These are phyloP conservation scores for Cicer arietinum DNA, from an alignment of 306 rosid genomes.

Conservation along the genomic window DNA sequence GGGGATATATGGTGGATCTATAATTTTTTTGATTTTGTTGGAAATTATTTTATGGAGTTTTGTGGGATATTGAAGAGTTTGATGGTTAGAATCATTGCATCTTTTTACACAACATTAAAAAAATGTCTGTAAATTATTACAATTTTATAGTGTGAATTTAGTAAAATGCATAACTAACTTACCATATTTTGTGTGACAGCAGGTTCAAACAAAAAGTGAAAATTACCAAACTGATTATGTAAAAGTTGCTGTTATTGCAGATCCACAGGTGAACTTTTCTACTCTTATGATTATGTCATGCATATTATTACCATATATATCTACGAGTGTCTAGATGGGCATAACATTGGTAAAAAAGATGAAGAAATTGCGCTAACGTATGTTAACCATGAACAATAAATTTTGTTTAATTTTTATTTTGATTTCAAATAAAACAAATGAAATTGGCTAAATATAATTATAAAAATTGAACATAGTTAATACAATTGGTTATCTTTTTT, in stretches of 20 bases:
- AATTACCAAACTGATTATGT: slow-evolving; percentile 51
- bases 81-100: slow-evolving; percentile 15
- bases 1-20: slow-evolving; percentile 39
- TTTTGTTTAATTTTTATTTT: no score
- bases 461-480: no score
- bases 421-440: no score
- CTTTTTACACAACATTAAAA: neutral
- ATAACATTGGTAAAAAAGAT: no score
- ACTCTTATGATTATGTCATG: slow-evolving; percentile 7
- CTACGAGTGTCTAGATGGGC: no score
- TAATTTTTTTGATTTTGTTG: slow-evolving; percentile 5
- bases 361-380: no score
- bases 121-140: slow-evolving; percentile 17
- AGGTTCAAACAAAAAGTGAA: slow-evolving; percentile 47
- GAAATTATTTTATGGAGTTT: slow-evolving; percentile 6
- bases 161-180: slow-evolving; percentile 23
- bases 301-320: no score
- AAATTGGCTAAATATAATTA: no score
- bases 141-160: slow-evolving; percentile 22
- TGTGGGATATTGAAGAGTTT: slow-evolving; percentile 28
- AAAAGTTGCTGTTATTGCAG: slow-evolving; percentile 76
- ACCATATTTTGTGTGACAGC: slow-evolving; percentile 6
- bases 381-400: no score
- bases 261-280: slow-evolving; percentile 73
- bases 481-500: no score